phyloP scores from a whole-genome alignment of 1,284 basidiomycete species.

The Cryptococcus sp. region DNA sequence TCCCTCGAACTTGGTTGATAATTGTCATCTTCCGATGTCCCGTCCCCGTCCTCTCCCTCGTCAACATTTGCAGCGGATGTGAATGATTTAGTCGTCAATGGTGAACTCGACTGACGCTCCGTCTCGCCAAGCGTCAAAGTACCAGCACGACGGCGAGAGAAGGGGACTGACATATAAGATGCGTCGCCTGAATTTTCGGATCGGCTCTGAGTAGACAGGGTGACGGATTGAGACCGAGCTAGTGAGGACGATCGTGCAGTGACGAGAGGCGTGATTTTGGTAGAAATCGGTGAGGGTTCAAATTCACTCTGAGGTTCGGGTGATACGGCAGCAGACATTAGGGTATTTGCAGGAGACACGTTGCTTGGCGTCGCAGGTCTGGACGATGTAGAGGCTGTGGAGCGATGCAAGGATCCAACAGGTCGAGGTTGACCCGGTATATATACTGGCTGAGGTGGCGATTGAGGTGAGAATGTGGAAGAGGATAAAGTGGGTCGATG shows the following conservation, averaged over 20 bases:
- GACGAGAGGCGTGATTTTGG: constrained; percentile 6
- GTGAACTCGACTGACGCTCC: constrained; percentile 3
- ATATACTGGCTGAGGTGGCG: constrained; percentile 29
- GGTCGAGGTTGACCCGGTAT: constrained; percentile 48
- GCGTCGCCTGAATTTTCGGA: not conserved
- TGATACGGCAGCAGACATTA: constrained; percentile 7
- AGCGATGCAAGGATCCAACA: constrained; percentile 33
- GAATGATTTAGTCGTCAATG: constrained; percentile 2
- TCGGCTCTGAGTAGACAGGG: constrained; percentile 7
- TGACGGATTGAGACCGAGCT: constrained; percentile 23
- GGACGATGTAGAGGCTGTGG: constrained; percentile 32
- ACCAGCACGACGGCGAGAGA: constrained; percentile 17
- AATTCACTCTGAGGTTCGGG: constrained; percentile 1
- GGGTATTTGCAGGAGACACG: constrained; percentile 11
- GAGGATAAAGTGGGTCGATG: constrained; percentile 34
- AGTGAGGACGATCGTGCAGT: constrained; percentile 16
- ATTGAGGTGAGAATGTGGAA: constrained; percentile 13
- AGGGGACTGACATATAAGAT: not conserved
- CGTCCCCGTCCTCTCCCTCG: constrained; percentile 12
- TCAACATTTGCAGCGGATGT: constrained; percentile 22
- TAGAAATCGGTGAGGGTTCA: constrained; percentile 6
- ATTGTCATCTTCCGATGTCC: not conserved
- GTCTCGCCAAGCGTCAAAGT: constrained; percentile 11
- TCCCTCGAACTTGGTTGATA: not conserved
- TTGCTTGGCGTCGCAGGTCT: constrained; percentile 28